A percentile compares a stretch with the other conserved stretches of the same genome.
These are phyloP conservation scores for Westerdykella sp. DNA, from an alignment of 2,329 filamentous ascomycete species.

Conservation along the genomic window DNA sequence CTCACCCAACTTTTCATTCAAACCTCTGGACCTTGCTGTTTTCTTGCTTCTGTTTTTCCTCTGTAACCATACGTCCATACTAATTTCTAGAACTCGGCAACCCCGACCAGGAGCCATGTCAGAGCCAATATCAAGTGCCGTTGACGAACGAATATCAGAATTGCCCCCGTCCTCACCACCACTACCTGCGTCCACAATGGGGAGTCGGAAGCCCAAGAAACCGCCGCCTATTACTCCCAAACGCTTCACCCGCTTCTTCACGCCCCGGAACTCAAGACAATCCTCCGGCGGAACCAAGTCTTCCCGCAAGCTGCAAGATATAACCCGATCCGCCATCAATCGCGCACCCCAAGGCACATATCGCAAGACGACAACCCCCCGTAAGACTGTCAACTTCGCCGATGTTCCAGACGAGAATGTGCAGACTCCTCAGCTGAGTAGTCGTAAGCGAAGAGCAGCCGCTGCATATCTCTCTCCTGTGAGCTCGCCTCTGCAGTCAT, in stretches of 20 bases:
- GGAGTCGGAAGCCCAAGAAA: conserved; percentile 38
- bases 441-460: conserved; percentile 32
- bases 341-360: conserved; percentile 22
- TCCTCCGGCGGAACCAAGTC: conserved; percentile 36
- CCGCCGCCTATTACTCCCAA: conserved; percentile 48
- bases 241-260: conserved; percentile 48
- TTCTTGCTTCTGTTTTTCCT: conserved; percentile 2
- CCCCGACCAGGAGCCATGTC: not conserved
- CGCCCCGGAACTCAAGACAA: conserved; percentile 33
- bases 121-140: not conserved
- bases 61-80: conserved; percentile 1
- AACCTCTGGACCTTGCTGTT: conserved; percentile 1
- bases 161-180: conserved; percentile 37
- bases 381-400: conserved; percentile 37
- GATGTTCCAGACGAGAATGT: conserved; percentile 22
- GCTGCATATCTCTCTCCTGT: conserved; percentile 35
- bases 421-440: conserved; percentile 27
- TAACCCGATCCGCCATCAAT: conserved; percentile 44
- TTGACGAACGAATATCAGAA: conserved; percentile 30
- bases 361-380: conserved; percentile 22
- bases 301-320: conserved; percentile 44
- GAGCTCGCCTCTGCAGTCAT: conserved; percentile 38
- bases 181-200: conserved; percentile 20
- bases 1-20: not conserved
- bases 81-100: not conserved